A percentile compares a stretch with the other conserved stretches of the same genome.
These are phyloP conservation scores for Endoconidiophora laricicola DNA, from an alignment of 2,329 filamentous ascomycete genomes.

Conservation along the genomic window DNA sequence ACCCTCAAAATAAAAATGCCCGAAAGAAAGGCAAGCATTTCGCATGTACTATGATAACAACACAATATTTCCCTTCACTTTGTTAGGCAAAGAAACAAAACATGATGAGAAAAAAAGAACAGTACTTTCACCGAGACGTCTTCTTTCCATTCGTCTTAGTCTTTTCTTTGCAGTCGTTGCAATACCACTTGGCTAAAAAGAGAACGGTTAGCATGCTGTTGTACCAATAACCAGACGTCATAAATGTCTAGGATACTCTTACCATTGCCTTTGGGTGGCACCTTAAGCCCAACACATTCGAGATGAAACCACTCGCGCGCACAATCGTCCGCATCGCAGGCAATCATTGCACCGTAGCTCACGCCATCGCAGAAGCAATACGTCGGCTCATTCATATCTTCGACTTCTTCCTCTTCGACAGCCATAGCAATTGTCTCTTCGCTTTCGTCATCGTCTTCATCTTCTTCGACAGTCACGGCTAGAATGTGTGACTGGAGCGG, in stretches of 20 bases:
- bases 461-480: conserved; percentile 1
- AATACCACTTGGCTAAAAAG: conserved; percentile 59
- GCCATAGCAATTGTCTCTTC: conserved; percentile 10
- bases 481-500: neutral
- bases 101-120: conserved; percentile 2
- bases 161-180: conserved; percentile 58
- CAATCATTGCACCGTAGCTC: conserved; percentile 74
- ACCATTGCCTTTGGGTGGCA: conserved; percentile 62
- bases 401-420: conserved; percentile 32
- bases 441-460: conserved; percentile 12
- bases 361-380: conserved; percentile 71
- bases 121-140: conserved; percentile 27
- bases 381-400: conserved; percentile 53
- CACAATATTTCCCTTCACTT: no score
- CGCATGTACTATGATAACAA: no score
- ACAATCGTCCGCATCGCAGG: conserved; percentile 58
- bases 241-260: conserved; percentile 22
- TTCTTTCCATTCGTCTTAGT: conserved; percentile 40
- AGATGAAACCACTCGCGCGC: conserved; percentile 71
- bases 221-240: neutral
- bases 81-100: conserved; percentile 2
- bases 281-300: conserved; percentile 62
- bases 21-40: neutral
- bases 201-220: conserved; percentile 17
- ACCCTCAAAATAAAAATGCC: neutral